Evolutionary conservation across 2,329 filamentous ascomycete genomes (phyloP), one percentile per base, ranked within the genome.

Genomic region (Mollisia scopiformis): DNA sequence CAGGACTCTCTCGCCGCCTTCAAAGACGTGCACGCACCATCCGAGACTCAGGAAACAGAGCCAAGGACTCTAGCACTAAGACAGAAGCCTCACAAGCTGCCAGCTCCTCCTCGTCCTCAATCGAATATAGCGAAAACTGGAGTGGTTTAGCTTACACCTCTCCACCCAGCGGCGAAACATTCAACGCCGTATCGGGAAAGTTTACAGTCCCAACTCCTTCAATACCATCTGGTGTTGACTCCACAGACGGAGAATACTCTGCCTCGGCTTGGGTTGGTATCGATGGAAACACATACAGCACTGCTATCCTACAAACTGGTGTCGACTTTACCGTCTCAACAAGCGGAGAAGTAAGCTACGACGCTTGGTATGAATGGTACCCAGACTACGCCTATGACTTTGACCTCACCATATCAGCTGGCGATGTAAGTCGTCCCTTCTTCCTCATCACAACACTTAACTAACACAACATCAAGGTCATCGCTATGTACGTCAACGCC

Each of bases 281-380:
- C 59, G 84, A 87, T 63, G 84, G 84, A n/a, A 81, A 85, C 67
- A 84, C 81, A 2, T 86, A 82, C 71, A 71, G 68, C 37, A 75
- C 73, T 2, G 80, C 82, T 7, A 84, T 86, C 56, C 74, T 86
- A 7, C 83, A 86, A 69, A 81, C 82, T 0, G 84, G 84, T 19
- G 72, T 86, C 37, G 83, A 86, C 71, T 82, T 84, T 68, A 79
- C 77, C 51, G 72, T 82, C 50, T 21, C 46, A 16, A 63, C 76
- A 23, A 73, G 73, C 28, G 62, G 63, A 31, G 30, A 27, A 43
- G 14, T 78, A 1, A 74, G 69, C 8, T 86, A 79, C 66, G 78
- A 82, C 55, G 81, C 83, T 13, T 87, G 84, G 83, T 86, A 83
- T 66, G 84, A 86, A 70, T 87, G 83, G 84, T 84, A 79, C 66